Percentiles rank a stretch among this genome's conserved stretches.
Conservation (phyloP, 352 stramenopile genomes). For the Blastocystis sp. region DNA sequence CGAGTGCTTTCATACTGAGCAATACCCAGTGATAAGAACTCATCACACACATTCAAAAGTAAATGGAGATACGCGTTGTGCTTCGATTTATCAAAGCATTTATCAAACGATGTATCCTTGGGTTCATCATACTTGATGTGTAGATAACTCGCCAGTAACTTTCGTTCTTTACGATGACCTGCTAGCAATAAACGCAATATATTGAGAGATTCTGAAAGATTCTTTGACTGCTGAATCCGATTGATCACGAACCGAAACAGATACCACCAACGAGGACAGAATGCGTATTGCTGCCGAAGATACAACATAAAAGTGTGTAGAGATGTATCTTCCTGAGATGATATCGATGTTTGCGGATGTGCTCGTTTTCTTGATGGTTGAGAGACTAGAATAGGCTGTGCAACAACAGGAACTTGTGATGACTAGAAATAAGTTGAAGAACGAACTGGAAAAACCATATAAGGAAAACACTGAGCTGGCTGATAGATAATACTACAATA, state of each 20-base stretch:
- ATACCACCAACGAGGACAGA: slow-evolving; percentile 58
- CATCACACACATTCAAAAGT: slow-evolving; percentile 27
- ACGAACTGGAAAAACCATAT: not conserved
- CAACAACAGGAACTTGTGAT: not conserved
- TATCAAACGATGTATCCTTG: slow-evolving; percentile 9
- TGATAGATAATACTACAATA: not conserved
- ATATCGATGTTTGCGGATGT: not conserved
- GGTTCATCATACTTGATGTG: slow-evolving; percentile 40
- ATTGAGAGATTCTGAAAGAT: not conserved
- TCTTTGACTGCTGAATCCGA: not conserved
- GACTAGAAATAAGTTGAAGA: not conserved
- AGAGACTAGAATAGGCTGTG: not conserved
- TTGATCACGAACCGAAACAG: slow-evolving; percentile 31
- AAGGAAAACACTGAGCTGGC: not conserved
- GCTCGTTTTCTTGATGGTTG: not conserved
- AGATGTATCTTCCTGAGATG: not conserved
- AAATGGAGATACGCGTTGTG: not conserved
- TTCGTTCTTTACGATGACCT: slow-evolving; percentile 28
- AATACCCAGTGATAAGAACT: slow-evolving; percentile 1
- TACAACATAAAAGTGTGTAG: slow-evolving; percentile 48
- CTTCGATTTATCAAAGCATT: slow-evolving; percentile 17
- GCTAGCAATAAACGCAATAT: not conserved
- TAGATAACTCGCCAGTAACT: slow-evolving; percentile 13
- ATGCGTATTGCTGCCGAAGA: slow-evolving; percentile 52
- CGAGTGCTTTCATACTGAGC: not conserved